Percentiles rank a stretch among this genome's conserved stretches.
Evolutionary conservation across 2,329 filamentous ascomycete species (phyloP).

Genomic region (Chaetomium olivaceum): DNA sequence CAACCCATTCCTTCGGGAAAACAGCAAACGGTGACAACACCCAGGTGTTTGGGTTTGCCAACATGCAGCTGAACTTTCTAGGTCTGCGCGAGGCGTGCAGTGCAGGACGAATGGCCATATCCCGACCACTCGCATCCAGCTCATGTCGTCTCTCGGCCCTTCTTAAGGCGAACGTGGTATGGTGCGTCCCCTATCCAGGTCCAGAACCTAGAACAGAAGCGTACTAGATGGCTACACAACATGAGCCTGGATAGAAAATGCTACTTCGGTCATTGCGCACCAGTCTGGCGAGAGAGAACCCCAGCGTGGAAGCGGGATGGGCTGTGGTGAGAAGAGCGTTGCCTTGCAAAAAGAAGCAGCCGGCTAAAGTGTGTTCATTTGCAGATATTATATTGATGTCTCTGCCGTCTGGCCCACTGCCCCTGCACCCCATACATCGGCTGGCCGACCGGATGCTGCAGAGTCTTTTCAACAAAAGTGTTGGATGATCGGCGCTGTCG

Average conservation of each 20-base stretch:
- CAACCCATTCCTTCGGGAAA: background rate
- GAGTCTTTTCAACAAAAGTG: background rate
- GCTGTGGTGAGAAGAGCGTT: background rate
- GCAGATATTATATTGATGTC: slow-evolving; percentile 29
- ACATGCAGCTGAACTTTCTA: background rate
- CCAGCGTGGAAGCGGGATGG: background rate
- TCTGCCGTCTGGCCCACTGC: slow-evolving; percentile 19
- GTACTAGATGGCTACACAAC: background rate
- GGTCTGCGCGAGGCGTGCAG: background rate
- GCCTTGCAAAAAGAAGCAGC: slow-evolving; percentile 8
- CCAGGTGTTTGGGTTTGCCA: background rate
- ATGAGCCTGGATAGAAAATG: background rate
- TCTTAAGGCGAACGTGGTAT: background rate
- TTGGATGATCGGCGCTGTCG: slow-evolving; percentile 7
- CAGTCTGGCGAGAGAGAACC: slow-evolving; percentile 15
- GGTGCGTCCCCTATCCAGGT: background rate
- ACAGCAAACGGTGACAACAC: background rate
- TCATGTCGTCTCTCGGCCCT: background rate
- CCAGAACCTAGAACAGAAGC: background rate
- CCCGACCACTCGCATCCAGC: background rate
- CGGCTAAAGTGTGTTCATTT: slow-evolving; percentile 35
- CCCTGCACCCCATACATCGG: slow-evolving; percentile 4
- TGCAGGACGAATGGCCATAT: background rate
- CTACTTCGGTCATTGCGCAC: slow-evolving; percentile 3
- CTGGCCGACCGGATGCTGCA: slow-evolving; percentile 16